Conservation (phyloP, 2,329 filamentous ascomycete species). For the Iodosphaeria phyllophila region DNA sequence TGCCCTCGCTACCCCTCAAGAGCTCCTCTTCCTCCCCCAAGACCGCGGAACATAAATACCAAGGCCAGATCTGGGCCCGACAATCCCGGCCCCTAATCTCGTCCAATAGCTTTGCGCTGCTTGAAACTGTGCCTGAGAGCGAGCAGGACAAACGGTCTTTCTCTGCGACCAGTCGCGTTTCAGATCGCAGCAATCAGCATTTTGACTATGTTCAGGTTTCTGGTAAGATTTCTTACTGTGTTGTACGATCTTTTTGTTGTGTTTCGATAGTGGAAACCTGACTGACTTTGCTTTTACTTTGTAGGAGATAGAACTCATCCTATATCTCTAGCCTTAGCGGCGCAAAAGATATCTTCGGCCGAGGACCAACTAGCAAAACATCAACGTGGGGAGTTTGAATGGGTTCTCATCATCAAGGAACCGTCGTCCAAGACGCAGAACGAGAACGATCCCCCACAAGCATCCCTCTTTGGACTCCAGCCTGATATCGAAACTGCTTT, state of each 20-base stretch:
- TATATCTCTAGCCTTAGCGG: conserved; percentile 11
- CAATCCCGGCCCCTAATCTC: conserved; percentile 9
- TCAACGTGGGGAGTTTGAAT: conserved; percentile 12
- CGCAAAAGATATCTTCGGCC: conserved; percentile 9
- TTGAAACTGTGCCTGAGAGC: conserved; percentile 12
- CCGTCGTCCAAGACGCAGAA: no score
- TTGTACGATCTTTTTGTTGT: no score
- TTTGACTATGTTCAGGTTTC: conserved; percentile 9
- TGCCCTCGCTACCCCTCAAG: no score
- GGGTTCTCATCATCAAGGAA: conserved; percentile 10
- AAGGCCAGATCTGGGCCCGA: conserved; percentile 7
- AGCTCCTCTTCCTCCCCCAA: no score
- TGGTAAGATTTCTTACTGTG: conserved; percentile 10
- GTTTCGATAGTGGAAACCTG: no score
- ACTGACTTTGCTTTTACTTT: no score
- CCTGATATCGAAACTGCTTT: conserved; percentile 15
- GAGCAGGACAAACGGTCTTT: conserved; percentile 6
- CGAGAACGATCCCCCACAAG: not conserved
- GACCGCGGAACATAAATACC: conserved; percentile 5
- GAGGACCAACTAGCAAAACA: conserved; percentile 13
- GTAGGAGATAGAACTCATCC: no score
- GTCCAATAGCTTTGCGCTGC: conserved; percentile 11
- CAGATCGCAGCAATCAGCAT: conserved; percentile 5
- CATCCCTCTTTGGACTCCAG: no score
- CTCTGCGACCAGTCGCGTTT: conserved; percentile 4